These are phyloP conservation scores for Phytophthora boehmeriae DNA, from an alignment of 352 stramenopile genomes.

Conservation along the genomic window DNA sequence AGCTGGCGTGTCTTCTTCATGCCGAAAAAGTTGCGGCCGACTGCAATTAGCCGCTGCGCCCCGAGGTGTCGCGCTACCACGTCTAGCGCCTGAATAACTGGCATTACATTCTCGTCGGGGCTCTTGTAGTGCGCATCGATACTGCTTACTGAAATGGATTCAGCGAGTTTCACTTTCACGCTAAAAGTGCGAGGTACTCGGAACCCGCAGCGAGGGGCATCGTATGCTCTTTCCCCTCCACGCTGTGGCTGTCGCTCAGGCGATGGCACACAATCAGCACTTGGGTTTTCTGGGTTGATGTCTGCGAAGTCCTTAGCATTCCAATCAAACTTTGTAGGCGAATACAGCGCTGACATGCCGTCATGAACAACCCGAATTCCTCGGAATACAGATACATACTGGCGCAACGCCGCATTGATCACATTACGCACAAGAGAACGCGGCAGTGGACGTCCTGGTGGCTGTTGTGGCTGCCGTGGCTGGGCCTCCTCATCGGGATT, in stretches of 20 bases:
- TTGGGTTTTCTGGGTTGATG: conserved; percentile 45
- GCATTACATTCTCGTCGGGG: conserved; percentile 57
- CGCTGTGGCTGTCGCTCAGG: conserved; percentile 13
- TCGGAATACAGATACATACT: conserved; percentile 49
- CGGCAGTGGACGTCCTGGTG: conserved; percentile 35
- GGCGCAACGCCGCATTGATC: conserved; percentile 54
- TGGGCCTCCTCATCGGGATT: conserved; percentile 21
- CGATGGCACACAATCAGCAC: not conserved
- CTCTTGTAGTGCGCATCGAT: conserved; percentile 51
- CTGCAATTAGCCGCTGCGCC: conserved; percentile 53
- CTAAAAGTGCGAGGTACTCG: conserved; percentile 53
- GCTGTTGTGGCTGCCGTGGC: conserved; percentile 11
- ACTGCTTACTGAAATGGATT: conserved; percentile 53
- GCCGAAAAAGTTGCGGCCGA: conserved; percentile 74
- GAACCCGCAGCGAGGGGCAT: conserved; percentile 25
- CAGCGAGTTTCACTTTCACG: conserved; percentile 65
- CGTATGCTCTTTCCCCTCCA: conserved; percentile 6
- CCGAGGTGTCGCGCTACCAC: conserved; percentile 63
- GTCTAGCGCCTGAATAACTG: conserved; percentile 65
- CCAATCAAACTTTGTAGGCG: conserved; percentile 44
- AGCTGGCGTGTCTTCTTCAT: conserved; percentile 65
- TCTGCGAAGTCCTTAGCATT: conserved; percentile 49
- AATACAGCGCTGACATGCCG: conserved; percentile 56
- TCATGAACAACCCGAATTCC: conserved; percentile 59
- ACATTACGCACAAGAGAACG: conserved; percentile 51